Conservation (phyloP, 352 stramenopile species). For the Phytophthora lateralis region DNA sequence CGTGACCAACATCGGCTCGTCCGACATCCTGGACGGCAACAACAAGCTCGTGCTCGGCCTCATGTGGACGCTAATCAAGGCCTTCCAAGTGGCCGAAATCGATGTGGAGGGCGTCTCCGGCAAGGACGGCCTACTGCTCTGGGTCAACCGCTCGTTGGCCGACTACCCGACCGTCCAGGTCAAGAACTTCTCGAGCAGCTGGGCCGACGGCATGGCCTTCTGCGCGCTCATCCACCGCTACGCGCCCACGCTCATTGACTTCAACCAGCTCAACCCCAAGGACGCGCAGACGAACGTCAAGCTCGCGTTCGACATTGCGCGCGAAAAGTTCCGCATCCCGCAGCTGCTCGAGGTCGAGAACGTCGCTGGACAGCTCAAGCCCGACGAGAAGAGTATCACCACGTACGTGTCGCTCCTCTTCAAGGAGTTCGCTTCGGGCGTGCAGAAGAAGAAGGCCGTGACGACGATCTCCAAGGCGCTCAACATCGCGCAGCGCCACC, state of each 20-base stretch:
- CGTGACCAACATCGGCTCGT: constrained; percentile 91
- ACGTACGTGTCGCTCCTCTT: constrained; percentile 92
- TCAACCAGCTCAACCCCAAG: constrained; percentile 67
- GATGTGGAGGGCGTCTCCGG: constrained; percentile 90
- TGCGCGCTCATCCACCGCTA: constrained; percentile 92
- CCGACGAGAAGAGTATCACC: constrained; percentile 93
- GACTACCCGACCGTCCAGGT: constrained; percentile 88
- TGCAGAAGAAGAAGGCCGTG: constrained; percentile 91
- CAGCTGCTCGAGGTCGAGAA: constrained; percentile 88
- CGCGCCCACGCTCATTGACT: constrained; percentile 87
- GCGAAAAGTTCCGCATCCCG: constrained; percentile 88
- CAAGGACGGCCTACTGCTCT: constrained; percentile 91
- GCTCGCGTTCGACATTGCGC: constrained; percentile 84
- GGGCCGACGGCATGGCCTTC: constrained; percentile 90
- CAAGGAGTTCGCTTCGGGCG: constrained; percentile 90
- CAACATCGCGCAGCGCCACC: constrained; percentile 89
- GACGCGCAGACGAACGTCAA: constrained; percentile 79
- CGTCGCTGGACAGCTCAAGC: constrained; percentile 83
- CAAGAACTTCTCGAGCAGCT: constrained; percentile 90
- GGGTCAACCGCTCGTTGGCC: constrained; percentile 85
- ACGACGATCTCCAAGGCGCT: constrained; percentile 91
- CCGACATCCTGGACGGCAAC: constrained; percentile 92
- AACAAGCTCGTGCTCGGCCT: constrained; percentile 91
- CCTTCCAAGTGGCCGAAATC: constrained; percentile 87
- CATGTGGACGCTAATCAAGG: constrained; percentile 94